Evolutionary conservation across 2,329 filamentous ascomycete genomes (phyloP).

Genomic region (Pseudogymnoascus sp.): DNA sequence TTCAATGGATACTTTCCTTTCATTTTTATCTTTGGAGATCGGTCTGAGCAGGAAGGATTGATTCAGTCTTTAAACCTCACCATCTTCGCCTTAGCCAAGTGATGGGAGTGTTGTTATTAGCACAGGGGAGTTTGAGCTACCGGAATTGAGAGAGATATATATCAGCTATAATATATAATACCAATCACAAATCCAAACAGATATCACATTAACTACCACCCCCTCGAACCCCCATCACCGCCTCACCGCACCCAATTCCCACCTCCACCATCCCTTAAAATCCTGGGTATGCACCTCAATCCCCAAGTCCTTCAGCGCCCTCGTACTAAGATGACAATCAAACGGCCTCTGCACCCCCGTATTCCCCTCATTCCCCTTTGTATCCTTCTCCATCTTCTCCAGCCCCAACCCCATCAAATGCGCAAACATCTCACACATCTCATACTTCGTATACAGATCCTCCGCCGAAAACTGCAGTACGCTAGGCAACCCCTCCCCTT

Average conservation of each 20-base stretch:
- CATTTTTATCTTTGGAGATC: too few species aligned
- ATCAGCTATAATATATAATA: not conserved
- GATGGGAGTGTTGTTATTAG: too few species aligned
- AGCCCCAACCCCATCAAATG: constrained; percentile 70
- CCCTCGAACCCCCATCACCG: constrained; percentile 14
- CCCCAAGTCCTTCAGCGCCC: constrained; percentile 60
- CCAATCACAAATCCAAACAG: not conserved
- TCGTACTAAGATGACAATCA: constrained; percentile 79
- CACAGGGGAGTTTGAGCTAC: not conserved
- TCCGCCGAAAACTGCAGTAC: constrained; percentile 82
- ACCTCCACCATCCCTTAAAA: constrained; percentile 74
- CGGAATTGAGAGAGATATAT: not conserved
- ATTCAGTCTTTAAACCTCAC: too few species aligned
- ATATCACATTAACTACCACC: not conserved
- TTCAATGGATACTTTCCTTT: too few species aligned
- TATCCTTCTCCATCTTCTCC: constrained; percentile 58
- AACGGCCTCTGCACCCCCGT: constrained; percentile 70
- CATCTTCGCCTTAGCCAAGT: too few species aligned
- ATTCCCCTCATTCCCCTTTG: constrained; percentile 62
- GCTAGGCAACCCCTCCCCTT: constrained; percentile 43
- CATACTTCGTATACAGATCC: constrained; percentile 79
- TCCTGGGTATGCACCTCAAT: constrained; percentile 67
- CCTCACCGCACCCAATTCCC: constrained; percentile 48
- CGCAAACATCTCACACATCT: constrained; percentile 71
- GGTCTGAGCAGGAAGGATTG: too few species aligned